Evolutionary conservation across 2,329 filamentous ascomycete genomes (phyloP).

Genomic region (Pestalotiopsis fici): DNA sequence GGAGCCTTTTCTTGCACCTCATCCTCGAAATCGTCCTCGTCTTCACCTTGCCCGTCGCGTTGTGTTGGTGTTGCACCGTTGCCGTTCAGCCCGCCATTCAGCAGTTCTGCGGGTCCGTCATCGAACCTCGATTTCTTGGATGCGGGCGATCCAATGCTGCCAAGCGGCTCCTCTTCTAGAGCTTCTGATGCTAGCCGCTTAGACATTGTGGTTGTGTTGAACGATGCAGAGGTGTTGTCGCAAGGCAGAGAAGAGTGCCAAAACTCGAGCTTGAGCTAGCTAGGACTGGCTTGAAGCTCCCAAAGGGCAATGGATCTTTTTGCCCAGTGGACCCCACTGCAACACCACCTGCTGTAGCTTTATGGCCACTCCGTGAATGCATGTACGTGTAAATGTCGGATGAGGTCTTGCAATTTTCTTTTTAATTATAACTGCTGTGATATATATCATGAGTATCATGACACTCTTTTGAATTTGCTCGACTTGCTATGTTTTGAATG

Average conservation of each 20-base stretch:
- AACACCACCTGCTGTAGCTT: background rate
- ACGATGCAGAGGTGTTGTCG: background rate
- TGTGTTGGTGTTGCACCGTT: slow-evolving; percentile 23
- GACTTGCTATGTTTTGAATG: too few relatives aligned
- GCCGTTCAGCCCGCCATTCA: slow-evolving; percentile 14
- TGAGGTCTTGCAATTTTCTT: too few relatives aligned
- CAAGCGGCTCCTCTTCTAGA: slow-evolving; percentile 54
- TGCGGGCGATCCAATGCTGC: slow-evolving; percentile 52
- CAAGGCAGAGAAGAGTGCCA: slow-evolving; percentile 2
- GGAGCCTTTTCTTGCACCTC: slow-evolving; percentile 41
- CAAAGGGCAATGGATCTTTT: background rate
- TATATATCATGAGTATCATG: too few relatives aligned
- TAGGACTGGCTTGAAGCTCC: background rate
- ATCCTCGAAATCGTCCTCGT: slow-evolving; percentile 40
- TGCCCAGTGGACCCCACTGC: background rate
- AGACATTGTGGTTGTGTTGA: slow-evolving; percentile 31
- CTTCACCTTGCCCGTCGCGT: slow-evolving; percentile 29
- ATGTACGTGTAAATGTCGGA: too few relatives aligned
- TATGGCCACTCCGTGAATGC: background rate
- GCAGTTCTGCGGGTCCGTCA: slow-evolving; percentile 33
- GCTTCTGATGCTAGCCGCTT: slow-evolving; percentile 64
- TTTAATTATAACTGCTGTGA: too few relatives aligned
- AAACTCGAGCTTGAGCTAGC: background rate
- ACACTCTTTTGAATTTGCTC: too few relatives aligned
- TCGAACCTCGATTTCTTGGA: slow-evolving; percentile 59